Evolutionary conservation across 2,329 filamentous ascomycete species (phyloP).

Genomic region (Pezicula carpinea): DNA sequence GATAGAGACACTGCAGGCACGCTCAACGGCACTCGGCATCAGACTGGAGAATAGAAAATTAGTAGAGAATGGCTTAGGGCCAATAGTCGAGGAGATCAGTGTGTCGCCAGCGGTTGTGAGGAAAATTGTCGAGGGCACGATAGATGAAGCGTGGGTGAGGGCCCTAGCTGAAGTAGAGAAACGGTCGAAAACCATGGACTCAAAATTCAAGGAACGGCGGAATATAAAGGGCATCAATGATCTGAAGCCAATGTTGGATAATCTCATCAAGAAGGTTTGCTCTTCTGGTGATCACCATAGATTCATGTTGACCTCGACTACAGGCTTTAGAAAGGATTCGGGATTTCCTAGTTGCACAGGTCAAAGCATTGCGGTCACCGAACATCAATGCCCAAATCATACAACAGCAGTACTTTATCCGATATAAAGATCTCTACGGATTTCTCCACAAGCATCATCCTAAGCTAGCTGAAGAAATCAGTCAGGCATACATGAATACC

Average conservation of each 20-base stretch:
- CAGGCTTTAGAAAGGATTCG: conserved; percentile 88
- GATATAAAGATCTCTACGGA: conserved; percentile 80
- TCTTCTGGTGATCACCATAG: background rate
- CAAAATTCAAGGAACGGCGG: conserved; percentile 54
- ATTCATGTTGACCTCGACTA: conserved; percentile 12
- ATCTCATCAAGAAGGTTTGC: conserved; percentile 72
- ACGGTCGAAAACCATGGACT: conserved; percentile 67
- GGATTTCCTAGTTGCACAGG: conserved; percentile 90
- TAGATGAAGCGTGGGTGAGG: conserved; percentile 86
- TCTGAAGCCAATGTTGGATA: conserved; percentile 77
- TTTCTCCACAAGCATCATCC: conserved; percentile 82
- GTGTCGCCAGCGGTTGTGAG: conserved; percentile 79
- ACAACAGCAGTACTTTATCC: conserved; percentile 86
- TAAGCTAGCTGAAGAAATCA: conserved; percentile 82
- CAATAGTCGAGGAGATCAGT: conserved; percentile 87
- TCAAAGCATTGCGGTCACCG: conserved; percentile 88
- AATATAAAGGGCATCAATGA: conserved; percentile 76
- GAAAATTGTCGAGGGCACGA: conserved; percentile 80
- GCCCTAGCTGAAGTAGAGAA: conserved; percentile 80
- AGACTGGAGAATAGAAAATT: conserved; percentile 84
- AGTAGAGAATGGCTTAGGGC: conserved; percentile 82
- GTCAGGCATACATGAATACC: conserved; percentile 91
- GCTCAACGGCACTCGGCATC: conserved; percentile 77
- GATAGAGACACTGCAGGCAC: conserved; percentile 86
- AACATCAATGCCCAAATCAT: conserved; percentile 97